A percentile compares a stretch with the other conserved stretches of the same genome.
Conservation (phyloP, 371 early-diverging fungal genomes). For the Apophysomyces elegans region DNA sequence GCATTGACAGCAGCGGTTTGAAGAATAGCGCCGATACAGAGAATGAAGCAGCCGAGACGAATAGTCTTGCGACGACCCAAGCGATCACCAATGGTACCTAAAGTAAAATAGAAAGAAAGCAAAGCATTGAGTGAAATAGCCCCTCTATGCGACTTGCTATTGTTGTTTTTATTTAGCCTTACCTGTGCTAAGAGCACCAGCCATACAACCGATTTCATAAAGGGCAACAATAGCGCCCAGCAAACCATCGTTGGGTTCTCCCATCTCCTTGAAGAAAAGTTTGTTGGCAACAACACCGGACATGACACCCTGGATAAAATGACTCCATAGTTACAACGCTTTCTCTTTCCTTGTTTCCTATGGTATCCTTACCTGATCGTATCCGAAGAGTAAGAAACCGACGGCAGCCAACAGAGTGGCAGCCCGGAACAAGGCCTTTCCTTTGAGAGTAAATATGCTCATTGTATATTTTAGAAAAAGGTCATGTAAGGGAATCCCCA, state of each 20-base stretch:
- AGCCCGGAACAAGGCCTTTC: conserved; percentile 41
- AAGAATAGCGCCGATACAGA: conserved; percentile 36
- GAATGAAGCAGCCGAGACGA: conserved; percentile 38
- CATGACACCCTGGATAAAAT: conserved; percentile 43
- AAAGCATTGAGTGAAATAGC: background rate
- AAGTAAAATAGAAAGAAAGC: background rate
- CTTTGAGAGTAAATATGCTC: conserved; percentile 36
- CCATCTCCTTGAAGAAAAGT: conserved; percentile 38
- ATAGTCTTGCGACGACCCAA: conserved; percentile 45
- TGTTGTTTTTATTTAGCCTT: background rate
- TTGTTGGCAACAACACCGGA: conserved; percentile 49
- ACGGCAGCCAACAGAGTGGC: conserved; percentile 49
- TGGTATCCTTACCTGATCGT: conserved; percentile 42
- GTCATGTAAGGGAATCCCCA: conserved; percentile 11
- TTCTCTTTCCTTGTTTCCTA: background rate
- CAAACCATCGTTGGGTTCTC: conserved; percentile 34
- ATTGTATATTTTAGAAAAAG: conserved; percentile 27
- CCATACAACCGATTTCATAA: conserved; percentile 41
- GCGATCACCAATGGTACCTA: conserved; percentile 29
- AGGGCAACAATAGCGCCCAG: conserved; percentile 36
- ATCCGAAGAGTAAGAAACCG: conserved; percentile 57
- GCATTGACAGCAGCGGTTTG: conserved; percentile 39
- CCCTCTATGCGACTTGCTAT: background rate
- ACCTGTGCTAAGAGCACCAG: conserved; percentile 34
- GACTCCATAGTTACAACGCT: too few species aligned